Base-by-base conservation (phyloP, 495 filamentous ascomycete genomes). In the Penicillium herquei region DNA sequence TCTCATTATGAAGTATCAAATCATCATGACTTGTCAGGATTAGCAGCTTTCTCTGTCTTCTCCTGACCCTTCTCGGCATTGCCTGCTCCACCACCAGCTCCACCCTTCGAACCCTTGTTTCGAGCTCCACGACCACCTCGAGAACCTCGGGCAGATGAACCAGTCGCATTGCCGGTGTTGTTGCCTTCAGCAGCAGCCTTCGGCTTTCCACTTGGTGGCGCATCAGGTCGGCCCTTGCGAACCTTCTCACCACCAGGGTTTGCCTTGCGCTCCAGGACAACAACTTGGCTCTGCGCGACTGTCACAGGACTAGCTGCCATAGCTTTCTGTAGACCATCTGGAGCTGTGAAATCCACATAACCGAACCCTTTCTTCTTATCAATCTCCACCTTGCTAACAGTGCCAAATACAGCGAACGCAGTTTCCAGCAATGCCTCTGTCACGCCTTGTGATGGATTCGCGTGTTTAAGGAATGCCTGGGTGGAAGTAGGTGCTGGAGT, bases 351-450 rank as follows among this genome's bases (percentile, higher is more conserved):
- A 53, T 94, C 89, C 35, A 92, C 85, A 58, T 96, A 96, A 9
- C 90, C 92, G 62, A 95, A 95, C 2, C 91, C 92, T 69, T 96
- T 96, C 65, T 91, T 86, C 70, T 89, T 89, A 63, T 96, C 91
- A 42, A 97, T 93, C 62, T 96, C 92, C 2, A 94, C 89, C 56
- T 83, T 87, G 3, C 80, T 79, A 33, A 96, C 81, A 7, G 81
- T 59, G 14, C 92, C 92, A 56, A 88, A 93, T 1, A 70, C 65
- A 35, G 82, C 71, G 64, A 97, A 84, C 7, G 89, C 85, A 56
- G 85, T 78, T 55, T 86, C 82, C 5, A 97, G 80, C 0, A 90
- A 68, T 0, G 84, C 73, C 59, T 96, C 92, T 0, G 90, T 96
- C 39, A 97, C 88, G 14, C 92, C 92, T 68, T 96, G 92, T 1